Evolutionary conservation across 2,329 filamentous ascomycete genomes (phyloP), one percentile per base, ranked within the genome.

Genomic region (Alternaria solani): DNA sequence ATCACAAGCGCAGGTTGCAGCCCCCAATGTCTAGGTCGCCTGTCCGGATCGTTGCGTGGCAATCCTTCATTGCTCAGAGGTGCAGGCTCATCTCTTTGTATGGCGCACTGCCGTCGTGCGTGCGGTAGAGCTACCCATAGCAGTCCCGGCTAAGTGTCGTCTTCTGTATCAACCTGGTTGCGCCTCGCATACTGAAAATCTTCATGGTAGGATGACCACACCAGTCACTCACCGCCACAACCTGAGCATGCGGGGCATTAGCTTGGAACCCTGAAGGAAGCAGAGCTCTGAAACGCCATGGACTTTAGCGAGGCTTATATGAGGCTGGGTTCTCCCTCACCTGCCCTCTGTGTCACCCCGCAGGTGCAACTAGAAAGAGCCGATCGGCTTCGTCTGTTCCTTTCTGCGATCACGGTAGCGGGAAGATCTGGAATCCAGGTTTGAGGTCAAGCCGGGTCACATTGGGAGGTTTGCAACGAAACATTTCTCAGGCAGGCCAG

Each of bases 401-500:
- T 57, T 59, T 61, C 62, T 61, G 57, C 58, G 41, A 58, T 46
- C n/a, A 56, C 26, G 59, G 62, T 66, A 62, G 65, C 64, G 63
- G 68, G 51, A 53, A 26, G 60, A 67, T 70, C 74, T 75, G 60
- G 55, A 58, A 63, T 64, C 74, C 74, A 66, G 75, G 74, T 75
- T 67, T 62, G 57, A 69, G 75, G 69, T 70, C 69, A 62, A 68
- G 61, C 55, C 66, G 61, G 67, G 65, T 73, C 69, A 75, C 70
- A 59, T 72, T 49, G 64, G 55, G 62, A 66, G 61, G 65, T 54
- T 66, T 61, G 47, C 39, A 63, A 64, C 55, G 57, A 65, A 67
- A 57, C 55, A 57, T 62, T 53, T 16, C 48, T 56, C 26, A 43
- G 59, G 57, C 56, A 57, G 54, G 54, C 44, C 42, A 51, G 55